Conservation (phyloP, 768 basidiomycete species). For the Porpolomopsis calyptriformis region DNA sequence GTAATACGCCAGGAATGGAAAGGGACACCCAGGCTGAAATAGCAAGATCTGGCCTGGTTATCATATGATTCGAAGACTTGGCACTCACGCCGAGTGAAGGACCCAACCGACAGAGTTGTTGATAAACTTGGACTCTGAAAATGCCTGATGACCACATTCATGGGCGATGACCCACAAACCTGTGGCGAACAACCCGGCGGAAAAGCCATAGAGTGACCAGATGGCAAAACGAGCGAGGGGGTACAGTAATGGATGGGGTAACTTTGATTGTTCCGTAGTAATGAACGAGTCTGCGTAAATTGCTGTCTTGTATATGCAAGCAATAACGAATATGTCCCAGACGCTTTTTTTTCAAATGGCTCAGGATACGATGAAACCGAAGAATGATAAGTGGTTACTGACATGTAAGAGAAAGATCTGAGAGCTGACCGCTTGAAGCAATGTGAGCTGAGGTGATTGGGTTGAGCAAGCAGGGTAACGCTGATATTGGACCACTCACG, state of each 20-base stretch:
- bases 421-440: conserved; percentile 88
- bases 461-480: conserved; percentile 5
- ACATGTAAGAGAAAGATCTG: conserved; percentile 72
- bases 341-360: too few species aligned
- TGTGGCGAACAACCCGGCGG: conserved; percentile 75
- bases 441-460: conserved; percentile 41
- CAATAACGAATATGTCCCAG: conserved; percentile 68
- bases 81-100: conserved; percentile 73
- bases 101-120: conserved; percentile 92
- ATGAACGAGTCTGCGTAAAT: conserved; percentile 54
- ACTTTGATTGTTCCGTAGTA: conserved; percentile 39
- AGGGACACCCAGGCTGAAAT: conserved; percentile 74
- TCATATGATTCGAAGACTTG: conserved; percentile 8
- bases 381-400: conserved; percentile 16
- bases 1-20: conserved; percentile 96
- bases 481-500: too few species aligned
- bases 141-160: conserved; percentile 94
- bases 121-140: conserved; percentile 82
- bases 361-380: conserved; percentile 1
- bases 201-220: conserved; percentile 77
- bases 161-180: conserved; percentile 93
- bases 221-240: conserved; percentile 50
- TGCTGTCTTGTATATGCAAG: conserved; percentile 55
- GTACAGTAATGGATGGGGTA: conserved; percentile 55
- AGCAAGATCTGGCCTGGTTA: conserved; percentile 7